These are phyloP conservation scores for Beta macrorhiza DNA, from an alignment of 179 eudicot genomes.

Conservation along the genomic window DNA sequence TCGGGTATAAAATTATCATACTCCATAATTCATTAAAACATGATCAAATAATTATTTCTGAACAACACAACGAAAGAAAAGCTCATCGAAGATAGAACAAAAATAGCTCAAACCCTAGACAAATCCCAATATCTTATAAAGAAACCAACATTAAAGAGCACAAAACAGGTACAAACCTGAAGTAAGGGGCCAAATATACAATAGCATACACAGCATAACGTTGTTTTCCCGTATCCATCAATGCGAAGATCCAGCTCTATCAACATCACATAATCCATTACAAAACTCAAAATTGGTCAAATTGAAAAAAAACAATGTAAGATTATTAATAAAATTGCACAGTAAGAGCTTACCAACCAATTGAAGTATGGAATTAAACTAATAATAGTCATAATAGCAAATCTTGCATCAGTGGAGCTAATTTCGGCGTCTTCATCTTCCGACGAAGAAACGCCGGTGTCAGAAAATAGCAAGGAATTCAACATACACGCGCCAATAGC, in stretches of 20 bases:
- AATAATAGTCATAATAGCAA: conserved; percentile 80
- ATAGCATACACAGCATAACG: conserved; percentile 81
- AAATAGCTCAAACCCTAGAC: not conserved
- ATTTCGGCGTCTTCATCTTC: conserved; percentile 43
- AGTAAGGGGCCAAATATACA: conserved; percentile 85
- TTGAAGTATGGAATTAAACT: conserved; percentile 91
- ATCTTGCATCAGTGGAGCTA: conserved; percentile 65
- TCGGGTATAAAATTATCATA: no score
- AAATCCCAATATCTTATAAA: not conserved
- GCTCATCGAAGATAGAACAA: no score
- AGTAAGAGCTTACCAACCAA: conserved; percentile 66
- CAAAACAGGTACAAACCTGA: conserved; percentile 42
- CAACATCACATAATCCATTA: not conserved
- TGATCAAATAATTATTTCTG: not conserved
- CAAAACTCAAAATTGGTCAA: not conserved
- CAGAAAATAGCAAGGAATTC: conserved; percentile 60
- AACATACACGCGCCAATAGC: conserved; percentile 79
- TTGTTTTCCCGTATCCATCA: conserved; percentile 68
- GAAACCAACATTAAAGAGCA: not conserved
- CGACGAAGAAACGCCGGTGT: not conserved
- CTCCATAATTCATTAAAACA: no score
- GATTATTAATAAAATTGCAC: not conserved
- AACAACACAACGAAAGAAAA: not conserved
- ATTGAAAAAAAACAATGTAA: not conserved
- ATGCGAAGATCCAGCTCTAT: conserved; percentile 94